Conservation (phyloP, 768 basidiomycete genomes). For the Phylloporus rhodoxanthus region DNA sequence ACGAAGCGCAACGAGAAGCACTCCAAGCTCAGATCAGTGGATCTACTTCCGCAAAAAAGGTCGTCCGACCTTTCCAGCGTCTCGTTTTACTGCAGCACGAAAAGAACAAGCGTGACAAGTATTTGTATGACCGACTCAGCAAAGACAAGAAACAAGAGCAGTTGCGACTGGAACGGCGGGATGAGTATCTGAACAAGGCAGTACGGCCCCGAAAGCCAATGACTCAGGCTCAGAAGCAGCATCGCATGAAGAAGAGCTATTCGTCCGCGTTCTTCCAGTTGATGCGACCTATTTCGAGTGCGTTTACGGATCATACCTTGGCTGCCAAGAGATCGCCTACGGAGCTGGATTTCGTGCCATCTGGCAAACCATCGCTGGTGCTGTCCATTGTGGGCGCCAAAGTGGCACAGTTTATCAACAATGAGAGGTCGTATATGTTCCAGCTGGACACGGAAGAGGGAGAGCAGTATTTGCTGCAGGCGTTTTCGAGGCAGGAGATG, state of each 20-base stretch:
- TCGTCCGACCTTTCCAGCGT: conserved; percentile 59
- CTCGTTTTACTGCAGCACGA: conserved; percentile 65
- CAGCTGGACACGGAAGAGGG: conserved; percentile 84
- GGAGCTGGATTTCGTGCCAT: conserved; percentile 69
- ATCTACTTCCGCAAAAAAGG: conserved; percentile 46
- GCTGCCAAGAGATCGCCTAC: conserved; percentile 52
- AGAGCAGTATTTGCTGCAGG: conserved; percentile 75
- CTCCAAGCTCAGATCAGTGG: conserved; percentile 38
- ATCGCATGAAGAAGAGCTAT: conserved; percentile 85
- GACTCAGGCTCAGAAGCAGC: conserved; percentile 57
- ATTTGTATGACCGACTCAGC: conserved; percentile 59
- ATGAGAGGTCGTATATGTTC: conserved; percentile 78
- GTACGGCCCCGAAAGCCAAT: conserved; percentile 56
- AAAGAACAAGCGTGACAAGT: conserved; percentile 74
- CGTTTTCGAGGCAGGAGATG: conserved; percentile 65
- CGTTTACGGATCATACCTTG: conserved; percentile 62
- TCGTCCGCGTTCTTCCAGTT: conserved; percentile 74
- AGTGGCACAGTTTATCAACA: conserved; percentile 67
- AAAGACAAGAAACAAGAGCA: conserved; percentile 78
- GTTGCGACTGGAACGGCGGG: conserved; percentile 61
- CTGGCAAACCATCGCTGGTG: conserved; percentile 70
- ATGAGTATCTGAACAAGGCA: conserved; percentile 68
- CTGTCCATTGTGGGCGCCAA: conserved; percentile 69
- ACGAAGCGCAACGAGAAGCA: conserved; percentile 68
- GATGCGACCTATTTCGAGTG: conserved; percentile 86